phyloP scores from a whole-genome alignment of 371 early-diverging fungal genomes.

The Circinella umbellata region DNA sequence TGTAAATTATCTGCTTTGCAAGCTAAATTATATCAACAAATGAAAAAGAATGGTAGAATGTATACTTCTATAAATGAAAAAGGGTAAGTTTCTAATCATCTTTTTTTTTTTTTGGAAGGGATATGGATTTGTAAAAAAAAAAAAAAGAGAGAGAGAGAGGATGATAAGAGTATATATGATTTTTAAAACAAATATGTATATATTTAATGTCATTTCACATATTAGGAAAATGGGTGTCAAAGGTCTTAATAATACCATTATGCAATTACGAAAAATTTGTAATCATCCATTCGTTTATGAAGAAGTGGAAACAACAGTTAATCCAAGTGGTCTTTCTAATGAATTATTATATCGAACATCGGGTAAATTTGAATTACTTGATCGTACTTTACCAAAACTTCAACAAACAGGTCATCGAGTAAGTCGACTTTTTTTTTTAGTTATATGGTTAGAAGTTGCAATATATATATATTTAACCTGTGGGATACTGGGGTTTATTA shows the following conservation, averaged over 20 bases:
- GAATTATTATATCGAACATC: constrained; percentile 79
- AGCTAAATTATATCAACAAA: constrained; percentile 76
- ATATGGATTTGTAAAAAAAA: neutral
- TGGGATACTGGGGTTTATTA: constrained; percentile 13
- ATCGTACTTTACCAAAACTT: constrained; percentile 94
- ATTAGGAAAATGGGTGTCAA: constrained; percentile 64
- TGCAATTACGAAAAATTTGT: constrained; percentile 99
- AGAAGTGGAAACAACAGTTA: constrained; percentile 88
- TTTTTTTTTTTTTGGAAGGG: too few species aligned
- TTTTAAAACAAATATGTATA: too few species aligned
- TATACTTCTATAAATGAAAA: constrained; percentile 14
- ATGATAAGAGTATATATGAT: too few species aligned
- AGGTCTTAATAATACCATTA: constrained; percentile 95
- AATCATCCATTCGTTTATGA: constrained; percentile 99
- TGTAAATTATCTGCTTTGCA: constrained; percentile 92
- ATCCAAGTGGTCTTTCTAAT: constrained; percentile 62
- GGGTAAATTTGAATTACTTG: constrained; percentile 99
- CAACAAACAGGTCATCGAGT: constrained; percentile 88
- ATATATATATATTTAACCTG: too few species aligned
- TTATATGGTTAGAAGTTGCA: neutral
- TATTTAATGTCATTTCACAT: neutral
- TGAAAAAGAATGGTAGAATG: constrained; percentile 67
- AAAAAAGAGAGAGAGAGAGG: neutral
- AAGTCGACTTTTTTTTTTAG: constrained; percentile 17
- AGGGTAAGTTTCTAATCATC: neutral